Conservation (phyloP, 371 early-diverging fungal species). For the Conidiobolus incongruus region DNA sequence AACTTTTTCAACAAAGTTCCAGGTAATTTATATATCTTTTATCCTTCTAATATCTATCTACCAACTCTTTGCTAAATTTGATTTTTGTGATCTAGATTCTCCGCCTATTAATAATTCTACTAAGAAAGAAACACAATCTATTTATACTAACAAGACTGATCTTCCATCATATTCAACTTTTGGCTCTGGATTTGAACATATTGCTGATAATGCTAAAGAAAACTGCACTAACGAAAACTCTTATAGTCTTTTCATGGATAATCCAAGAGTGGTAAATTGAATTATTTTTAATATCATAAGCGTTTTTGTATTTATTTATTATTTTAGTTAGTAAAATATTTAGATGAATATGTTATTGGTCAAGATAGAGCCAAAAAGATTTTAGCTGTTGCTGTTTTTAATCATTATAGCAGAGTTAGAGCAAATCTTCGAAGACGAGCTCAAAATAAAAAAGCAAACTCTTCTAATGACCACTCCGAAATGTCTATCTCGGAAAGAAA, state of each 20-base stretch:
- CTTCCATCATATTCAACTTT: neutral
- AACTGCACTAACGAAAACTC: neutral
- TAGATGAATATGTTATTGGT: conserved; percentile 75
- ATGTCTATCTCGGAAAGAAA: too few relatives aligned
- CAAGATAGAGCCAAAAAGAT: conserved; percentile 66
- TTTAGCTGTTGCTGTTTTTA: conserved; percentile 65
- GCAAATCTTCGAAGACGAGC: conserved; percentile 22
- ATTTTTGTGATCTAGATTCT: too few relatives aligned
- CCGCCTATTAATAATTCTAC: too few relatives aligned
- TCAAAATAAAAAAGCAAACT: conserved; percentile 4
- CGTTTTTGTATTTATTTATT: neutral
- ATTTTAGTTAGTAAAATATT: conserved; percentile 45
- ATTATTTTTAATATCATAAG: too few relatives aligned
- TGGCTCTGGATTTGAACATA: conserved; percentile 5
- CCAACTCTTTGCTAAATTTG: too few relatives aligned
- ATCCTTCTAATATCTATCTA: too few relatives aligned
- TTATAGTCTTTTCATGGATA: neutral
- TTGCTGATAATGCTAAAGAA: neutral
- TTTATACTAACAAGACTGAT: neutral
- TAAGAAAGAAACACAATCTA: neutral
- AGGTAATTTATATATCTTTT: too few relatives aligned
- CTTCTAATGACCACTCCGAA: neutral
- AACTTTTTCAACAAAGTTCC: too few relatives aligned
- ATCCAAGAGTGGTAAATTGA: conserved; percentile 1
- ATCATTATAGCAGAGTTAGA: conserved; percentile 64